A percentile compares a stretch with the other conserved stretches of the same genome.
These are phyloP conservation scores for Castanea sativa DNA, from an alignment of 306 rosid genomes.

Conservation along the genomic window DNA sequence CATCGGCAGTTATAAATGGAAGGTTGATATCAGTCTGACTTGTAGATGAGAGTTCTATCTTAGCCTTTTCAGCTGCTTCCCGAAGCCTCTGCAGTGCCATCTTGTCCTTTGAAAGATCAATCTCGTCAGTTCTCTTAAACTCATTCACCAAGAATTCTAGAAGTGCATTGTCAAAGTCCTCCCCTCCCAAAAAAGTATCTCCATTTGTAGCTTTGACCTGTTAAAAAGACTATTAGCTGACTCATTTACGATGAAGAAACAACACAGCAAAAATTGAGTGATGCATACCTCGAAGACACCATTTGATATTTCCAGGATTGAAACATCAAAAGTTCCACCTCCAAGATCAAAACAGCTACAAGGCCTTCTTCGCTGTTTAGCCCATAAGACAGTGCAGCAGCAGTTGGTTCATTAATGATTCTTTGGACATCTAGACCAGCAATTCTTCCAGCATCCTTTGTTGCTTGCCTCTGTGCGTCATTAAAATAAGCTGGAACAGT, in stretches of 20 bases:
- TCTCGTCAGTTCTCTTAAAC: constrained; percentile 68
- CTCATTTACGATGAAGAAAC: neutral
- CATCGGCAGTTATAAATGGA: constrained; percentile 91
- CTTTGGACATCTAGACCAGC: constrained; percentile 93
- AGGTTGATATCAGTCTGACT: constrained; percentile 86
- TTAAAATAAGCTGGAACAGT: constrained; percentile 96
- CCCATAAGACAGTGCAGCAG: constrained; percentile 96
- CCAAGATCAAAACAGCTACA: constrained; percentile 94
- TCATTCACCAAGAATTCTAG: constrained; percentile 50
- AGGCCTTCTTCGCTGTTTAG: constrained; percentile 93
- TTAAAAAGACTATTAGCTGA: neutral
- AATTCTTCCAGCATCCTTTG: constrained; percentile 95
- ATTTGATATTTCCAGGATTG: constrained; percentile 87
- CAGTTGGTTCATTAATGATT: constrained; percentile 93
- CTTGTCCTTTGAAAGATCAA: constrained; percentile 79
- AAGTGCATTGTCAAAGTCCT: neutral
- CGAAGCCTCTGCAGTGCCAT: constrained; percentile 95
- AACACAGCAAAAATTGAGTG: neutral
- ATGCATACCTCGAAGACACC: constrained; percentile 85
- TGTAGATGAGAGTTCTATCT: constrained; percentile 89
- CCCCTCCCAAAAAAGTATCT: constrained; percentile 38
- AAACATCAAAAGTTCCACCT: constrained; percentile 97
- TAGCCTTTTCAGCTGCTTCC: constrained; percentile 96
- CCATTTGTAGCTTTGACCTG: neutral
- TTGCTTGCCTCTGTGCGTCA: constrained; percentile 89